Base-by-base conservation (phyloP, 306 rosid species). In the Cicer arietinum region DNA sequence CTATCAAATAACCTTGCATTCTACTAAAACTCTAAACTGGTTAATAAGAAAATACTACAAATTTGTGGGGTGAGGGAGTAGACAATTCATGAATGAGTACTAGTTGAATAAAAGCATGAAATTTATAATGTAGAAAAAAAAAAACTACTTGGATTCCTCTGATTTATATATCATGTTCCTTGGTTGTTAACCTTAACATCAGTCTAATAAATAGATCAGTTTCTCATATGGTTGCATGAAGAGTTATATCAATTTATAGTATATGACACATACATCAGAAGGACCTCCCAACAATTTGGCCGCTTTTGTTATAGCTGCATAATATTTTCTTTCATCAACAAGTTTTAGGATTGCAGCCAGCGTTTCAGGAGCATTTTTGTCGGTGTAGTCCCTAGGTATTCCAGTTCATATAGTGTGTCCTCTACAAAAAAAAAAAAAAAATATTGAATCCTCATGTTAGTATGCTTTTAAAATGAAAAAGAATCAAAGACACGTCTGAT, bases 331-430 rank as follows among this genome's bases (percentile, higher is more conserved):
- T 77, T 79, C 77, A 61, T 91, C 94, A 48, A 94, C 97, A 47
- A 91, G 94, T 67, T 94, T 90, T 73, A 96, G 85, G 60, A 91
- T 96, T 80, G 86, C 79, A 16, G 81, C 80, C 77, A 94, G 80
- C 7, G 88, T 91, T 77, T 69, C 79, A 10, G 92, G 97, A 82
- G 92, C 98, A 39, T 63, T 80, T 79, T 86, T 83, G 71, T 91
- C 86, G 64, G 96, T 90, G 74, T 94, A 91, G 79, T 91, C 17
- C 6, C 87, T 90, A 25, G 98, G 98, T 37, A 14, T 76, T 41
- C 97, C 98, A 53, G 98, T 91, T 97, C 98, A 22, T 22, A 94
- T 56, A 94, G 92, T 1, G 98, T 94, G 77, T 91, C 97, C 85
- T 94, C 97, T 94, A 43, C 62, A 53, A 54, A 71, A 63, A 43